Evolutionary conservation across 768 basidiomycete genomes (phyloP).

Genomic region (Naganishia friedmannii): DNA sequence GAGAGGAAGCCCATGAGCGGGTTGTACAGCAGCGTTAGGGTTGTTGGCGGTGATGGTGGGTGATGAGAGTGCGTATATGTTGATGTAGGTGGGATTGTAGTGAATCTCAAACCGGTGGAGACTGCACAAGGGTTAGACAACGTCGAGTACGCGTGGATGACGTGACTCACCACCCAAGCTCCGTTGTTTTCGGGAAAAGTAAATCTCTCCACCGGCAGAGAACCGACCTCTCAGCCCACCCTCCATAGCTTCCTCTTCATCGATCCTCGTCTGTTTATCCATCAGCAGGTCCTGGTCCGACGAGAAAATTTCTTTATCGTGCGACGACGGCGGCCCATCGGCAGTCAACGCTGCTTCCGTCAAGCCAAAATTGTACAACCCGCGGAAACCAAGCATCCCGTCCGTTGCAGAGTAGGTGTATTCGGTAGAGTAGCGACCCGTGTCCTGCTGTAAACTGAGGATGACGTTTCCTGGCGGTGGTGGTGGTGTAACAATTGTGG

Average conservation of each 20-base stretch:
- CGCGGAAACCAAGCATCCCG: slow-evolving; percentile 82
- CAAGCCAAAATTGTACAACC: slow-evolving; percentile 88
- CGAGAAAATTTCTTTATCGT: slow-evolving; percentile 37
- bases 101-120: slow-evolving; percentile 89
- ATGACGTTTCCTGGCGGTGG: slow-evolving; percentile 58
- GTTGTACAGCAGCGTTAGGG: slow-evolving; percentile 89
- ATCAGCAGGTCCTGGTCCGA: slow-evolving; percentile 24
- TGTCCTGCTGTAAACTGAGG: slow-evolving; percentile 84
- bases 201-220: slow-evolving; percentile 87
- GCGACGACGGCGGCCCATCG: slow-evolving; percentile 50
- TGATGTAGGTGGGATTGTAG: slow-evolving; percentile 73
- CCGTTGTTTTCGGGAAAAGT: slow-evolving; percentile 86
- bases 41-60: slow-evolving; percentile 72
- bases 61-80: slow-evolving; percentile 61
- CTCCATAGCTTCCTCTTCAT: slow-evolving; percentile 89
- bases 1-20: slow-evolving; percentile 94
- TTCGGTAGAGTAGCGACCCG: slow-evolving; percentile 87
- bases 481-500: slow-evolving; percentile 47
- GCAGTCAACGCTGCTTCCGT: slow-evolving; percentile 52
- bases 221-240: slow-evolving; percentile 86
- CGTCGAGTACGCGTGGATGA: too few species aligned
- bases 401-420: slow-evolving; percentile 93
- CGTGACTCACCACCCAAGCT: slow-evolving; percentile 83
- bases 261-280: slow-evolving; percentile 70
- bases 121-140: slow-evolving; percentile 56